Percentiles rank a stretch among this genome's conserved stretches.
phyloP scores from a whole-genome alignment of 2,329 filamentous ascomycete genomes.

The Penicillium sp. region DNA sequence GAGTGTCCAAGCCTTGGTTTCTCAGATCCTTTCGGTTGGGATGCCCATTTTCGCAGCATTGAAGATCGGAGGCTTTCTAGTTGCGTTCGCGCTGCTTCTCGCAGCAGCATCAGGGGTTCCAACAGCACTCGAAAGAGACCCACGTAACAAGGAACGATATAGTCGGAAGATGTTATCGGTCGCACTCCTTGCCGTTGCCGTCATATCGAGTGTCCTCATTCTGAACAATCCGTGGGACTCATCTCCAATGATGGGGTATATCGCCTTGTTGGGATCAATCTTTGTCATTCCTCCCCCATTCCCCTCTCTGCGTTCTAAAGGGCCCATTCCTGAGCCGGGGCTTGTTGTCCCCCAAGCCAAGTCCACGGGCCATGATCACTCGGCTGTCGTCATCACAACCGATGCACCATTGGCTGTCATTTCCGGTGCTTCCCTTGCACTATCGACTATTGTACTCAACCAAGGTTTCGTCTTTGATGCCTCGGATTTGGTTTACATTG shows the following conservation, averaged over 20 bases:
- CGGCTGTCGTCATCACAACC: conserved; percentile 18
- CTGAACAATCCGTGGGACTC: conserved; percentile 35
- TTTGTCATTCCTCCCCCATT: conserved; percentile 54
- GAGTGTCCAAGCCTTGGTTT: conserved; percentile 23
- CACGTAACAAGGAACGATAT: conserved; percentile 21
- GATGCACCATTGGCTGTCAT: conserved; percentile 32
- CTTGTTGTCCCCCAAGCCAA: conserved; percentile 23
- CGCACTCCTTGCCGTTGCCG: conserved; percentile 24
- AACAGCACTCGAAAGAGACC: conserved; percentile 17
- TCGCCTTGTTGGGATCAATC: conserved; percentile 48
- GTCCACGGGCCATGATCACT: conserved; percentile 1
- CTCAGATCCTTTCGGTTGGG: conserved; percentile 44
- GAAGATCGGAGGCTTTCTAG: conserved; percentile 56
- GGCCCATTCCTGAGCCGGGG: conserved; percentile 23
- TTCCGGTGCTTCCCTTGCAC: conserved; percentile 28
- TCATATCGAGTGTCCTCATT: conserved; percentile 30
- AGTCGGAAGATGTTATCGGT: conserved; percentile 31
- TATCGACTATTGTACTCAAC: conserved; percentile 26
- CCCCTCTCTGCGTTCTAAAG: conserved; percentile 18
- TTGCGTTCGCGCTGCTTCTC: conserved; percentile 54
- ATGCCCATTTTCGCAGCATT: conserved; percentile 60
- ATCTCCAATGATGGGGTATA: conserved; percentile 48
- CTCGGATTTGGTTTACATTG: conserved; percentile 26
- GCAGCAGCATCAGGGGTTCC: conserved; percentile 49
- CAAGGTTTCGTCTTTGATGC: conserved; percentile 21